Evolutionary conservation across 2,329 filamentous ascomycete species (phyloP).

Genomic region (Talaromyces sp.): DNA sequence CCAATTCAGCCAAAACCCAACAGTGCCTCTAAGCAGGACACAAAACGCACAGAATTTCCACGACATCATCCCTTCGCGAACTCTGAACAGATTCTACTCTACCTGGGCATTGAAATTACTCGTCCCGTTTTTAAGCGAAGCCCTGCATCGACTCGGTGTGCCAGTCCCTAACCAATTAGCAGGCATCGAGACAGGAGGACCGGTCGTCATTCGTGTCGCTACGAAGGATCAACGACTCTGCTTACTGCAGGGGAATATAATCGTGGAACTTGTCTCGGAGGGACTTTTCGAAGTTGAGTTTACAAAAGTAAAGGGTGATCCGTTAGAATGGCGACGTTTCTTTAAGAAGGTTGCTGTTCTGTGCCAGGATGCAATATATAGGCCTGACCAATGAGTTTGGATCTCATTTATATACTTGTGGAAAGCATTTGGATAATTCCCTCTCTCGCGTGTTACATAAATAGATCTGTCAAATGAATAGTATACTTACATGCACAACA

Average conservation of each 20-base stretch:
- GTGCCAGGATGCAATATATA: constrained; percentile 79
- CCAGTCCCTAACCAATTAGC: constrained; percentile 56
- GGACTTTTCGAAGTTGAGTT: constrained; percentile 83
- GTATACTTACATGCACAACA: background rate
- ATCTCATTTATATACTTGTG: background rate
- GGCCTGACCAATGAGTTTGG: constrained; percentile 44
- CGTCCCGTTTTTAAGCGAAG: constrained; percentile 73
- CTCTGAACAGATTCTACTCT: constrained; percentile 89
- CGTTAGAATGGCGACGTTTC: constrained; percentile 90
- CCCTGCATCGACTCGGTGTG: constrained; percentile 80
- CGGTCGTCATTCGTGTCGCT: constrained; percentile 67
- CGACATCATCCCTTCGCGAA: constrained; percentile 84
- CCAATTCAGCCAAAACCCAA: constrained; percentile 78
- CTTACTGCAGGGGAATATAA: constrained; percentile 43
- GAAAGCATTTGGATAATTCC: background rate
- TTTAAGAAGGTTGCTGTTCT: constrained; percentile 93
- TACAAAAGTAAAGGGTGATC: constrained; percentile 91
- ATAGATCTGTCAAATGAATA: background rate
- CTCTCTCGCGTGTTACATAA: background rate
- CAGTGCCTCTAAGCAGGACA: constrained; percentile 77
- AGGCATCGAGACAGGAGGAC: constrained; percentile 50
- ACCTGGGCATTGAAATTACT: constrained; percentile 71
- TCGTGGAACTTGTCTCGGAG: constrained; percentile 45
- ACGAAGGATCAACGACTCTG: constrained; percentile 57
- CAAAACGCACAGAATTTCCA: constrained; percentile 84